A percentile compares a stretch with the other conserved stretches of the same genome.
Conservation (phyloP, 371 early-diverging fungal species). For the Parasitella parasitica region DNA sequence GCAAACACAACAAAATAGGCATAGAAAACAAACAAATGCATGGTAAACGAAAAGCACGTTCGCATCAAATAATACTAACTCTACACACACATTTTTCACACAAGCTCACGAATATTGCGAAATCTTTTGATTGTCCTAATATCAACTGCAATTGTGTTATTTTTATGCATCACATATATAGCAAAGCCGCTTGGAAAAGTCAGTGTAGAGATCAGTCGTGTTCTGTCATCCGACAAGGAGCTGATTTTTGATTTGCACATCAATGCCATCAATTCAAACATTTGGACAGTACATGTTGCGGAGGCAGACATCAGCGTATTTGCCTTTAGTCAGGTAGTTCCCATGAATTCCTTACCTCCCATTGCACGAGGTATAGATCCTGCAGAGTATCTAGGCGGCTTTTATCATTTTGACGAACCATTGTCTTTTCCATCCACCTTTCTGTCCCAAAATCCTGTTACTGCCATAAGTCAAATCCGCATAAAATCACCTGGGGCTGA, state of each 20-base stretch:
- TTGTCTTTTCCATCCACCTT: constrained; percentile 42
- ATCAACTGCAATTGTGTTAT: not conserved
- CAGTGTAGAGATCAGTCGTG: constrained; percentile 51
- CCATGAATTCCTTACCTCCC: not conserved
- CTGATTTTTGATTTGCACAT: constrained; percentile 66
- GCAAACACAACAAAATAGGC: not conserved
- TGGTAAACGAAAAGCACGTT: not conserved
- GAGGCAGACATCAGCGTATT: constrained; percentile 64
- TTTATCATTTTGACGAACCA: constrained; percentile 60
- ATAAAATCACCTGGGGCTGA: constrained; percentile 66
- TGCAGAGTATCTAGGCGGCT: constrained; percentile 60
- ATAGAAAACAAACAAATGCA: not conserved
- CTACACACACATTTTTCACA: no score
- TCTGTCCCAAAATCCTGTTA: constrained; percentile 19
- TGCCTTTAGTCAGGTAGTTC: constrained; percentile 58
- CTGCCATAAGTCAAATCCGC: constrained; percentile 57
- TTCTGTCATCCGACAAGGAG: constrained; percentile 67
- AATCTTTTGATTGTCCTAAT: constrained; percentile 1
- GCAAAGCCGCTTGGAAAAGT: constrained; percentile 51
- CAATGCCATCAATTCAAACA: constrained; percentile 54
- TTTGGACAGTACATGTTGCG: constrained; percentile 57
- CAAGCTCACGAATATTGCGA: constrained; percentile 12
- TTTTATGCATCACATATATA: constrained; percentile 22
- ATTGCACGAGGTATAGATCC: constrained; percentile 38
- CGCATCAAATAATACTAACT: not conserved